phyloP scores from a whole-genome alignment of 2,329 filamentous ascomycete species.

The Penicillium italicum region DNA sequence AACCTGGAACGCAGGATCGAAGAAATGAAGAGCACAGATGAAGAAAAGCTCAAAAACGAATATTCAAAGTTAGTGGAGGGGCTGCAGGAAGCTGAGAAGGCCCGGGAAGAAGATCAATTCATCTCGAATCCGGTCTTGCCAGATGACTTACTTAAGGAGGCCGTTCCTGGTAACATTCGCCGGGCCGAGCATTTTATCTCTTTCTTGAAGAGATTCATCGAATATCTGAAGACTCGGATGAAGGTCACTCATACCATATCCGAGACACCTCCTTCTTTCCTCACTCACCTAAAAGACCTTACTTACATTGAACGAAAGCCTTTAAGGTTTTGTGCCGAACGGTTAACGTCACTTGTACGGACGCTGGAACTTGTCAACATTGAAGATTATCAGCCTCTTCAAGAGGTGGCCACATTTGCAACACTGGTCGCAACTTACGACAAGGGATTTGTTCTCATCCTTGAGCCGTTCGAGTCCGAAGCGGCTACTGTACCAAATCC shows the following conservation, averaged over 20 bases:
- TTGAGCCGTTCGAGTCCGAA: conserved; percentile 96
- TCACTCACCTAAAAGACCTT: conserved; percentile 87
- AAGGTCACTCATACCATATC: conserved; percentile 97
- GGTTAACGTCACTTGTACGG: conserved; percentile 86
- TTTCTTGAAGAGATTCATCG: conserved; percentile 93
- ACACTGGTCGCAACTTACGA: conserved; percentile 96
- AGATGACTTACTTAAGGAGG: conserved; percentile 90
- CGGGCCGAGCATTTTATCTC: conserved; percentile 93
- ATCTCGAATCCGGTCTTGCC: conserved; percentile 95
- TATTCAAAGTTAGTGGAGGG: conserved; percentile 95
- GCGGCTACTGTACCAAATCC: conserved; percentile 94
- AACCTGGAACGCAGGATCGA: conserved; percentile 87
- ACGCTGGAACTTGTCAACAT: conserved; percentile 96
- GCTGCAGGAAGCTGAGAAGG: conserved; percentile 80
- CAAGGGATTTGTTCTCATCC: conserved; percentile 88
- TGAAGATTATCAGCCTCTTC: conserved; percentile 93
- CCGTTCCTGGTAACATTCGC: conserved; percentile 92
- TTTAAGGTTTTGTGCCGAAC: conserved; percentile 85
- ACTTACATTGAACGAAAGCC: conserved; percentile 98
- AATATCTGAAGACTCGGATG: conserved; percentile 97
- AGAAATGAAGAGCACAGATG: conserved; percentile 94
- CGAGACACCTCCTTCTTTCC: conserved; percentile 90
- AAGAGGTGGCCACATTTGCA: conserved; percentile 96
- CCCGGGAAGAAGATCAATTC: conserved; percentile 88
- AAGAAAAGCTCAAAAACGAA: conserved; percentile 89